phyloP scores from a whole-genome alignment of 2,329 filamentous ascomycete species.

The Penicillium paneum region DNA sequence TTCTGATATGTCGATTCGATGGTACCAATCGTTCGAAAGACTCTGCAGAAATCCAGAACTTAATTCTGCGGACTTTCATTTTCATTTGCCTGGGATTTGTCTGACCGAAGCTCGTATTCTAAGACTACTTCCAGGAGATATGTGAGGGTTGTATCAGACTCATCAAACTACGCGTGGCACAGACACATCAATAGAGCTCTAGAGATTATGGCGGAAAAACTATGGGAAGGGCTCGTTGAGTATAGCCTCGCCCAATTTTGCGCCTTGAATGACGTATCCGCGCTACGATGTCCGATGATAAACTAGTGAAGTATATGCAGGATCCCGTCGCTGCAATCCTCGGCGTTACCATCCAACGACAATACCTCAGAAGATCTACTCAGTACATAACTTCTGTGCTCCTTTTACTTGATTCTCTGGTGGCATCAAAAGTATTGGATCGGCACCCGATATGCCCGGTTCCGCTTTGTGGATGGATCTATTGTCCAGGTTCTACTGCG shows the following conservation, averaged over 20 bases:
- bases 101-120: background rate
- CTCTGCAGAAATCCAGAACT: background rate
- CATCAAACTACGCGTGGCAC: too few relatives aligned
- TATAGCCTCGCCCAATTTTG: background rate
- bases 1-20: background rate
- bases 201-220: background rate
- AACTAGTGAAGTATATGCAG: background rate
- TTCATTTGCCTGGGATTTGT: background rate
- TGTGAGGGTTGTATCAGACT: background rate
- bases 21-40: background rate
- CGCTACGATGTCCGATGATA: background rate
- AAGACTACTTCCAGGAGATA: background rate
- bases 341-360: background rate
- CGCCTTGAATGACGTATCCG: background rate
- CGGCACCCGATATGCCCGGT: background rate
- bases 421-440: background rate
- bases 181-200: background rate
- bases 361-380: too few relatives aligned
- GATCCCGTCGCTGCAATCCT: background rate
- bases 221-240: background rate
- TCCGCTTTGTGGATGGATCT: background rate
- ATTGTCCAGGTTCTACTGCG: background rate
- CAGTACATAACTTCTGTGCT: background rate
- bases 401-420: too few relatives aligned
- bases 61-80: background rate